Conservation (phyloP, 768 basidiomycete genomes). For the Mycena galopus region DNA sequence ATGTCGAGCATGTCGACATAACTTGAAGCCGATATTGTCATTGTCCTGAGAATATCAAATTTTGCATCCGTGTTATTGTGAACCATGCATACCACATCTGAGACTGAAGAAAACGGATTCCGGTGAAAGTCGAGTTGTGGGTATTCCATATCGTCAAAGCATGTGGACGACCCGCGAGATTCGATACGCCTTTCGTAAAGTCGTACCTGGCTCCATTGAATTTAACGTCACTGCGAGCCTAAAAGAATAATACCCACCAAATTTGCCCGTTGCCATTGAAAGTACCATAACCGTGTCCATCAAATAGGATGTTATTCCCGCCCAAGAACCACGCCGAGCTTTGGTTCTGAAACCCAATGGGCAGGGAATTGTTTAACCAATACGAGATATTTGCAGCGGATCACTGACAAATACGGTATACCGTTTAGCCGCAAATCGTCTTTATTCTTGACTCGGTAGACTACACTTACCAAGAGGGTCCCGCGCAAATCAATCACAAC, state of each 20-base stretch:
- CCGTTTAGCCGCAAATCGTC: background rate
- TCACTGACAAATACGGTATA: slow-evolving; percentile 33
- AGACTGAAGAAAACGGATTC: slow-evolving; percentile 55
- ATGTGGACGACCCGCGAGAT: slow-evolving; percentile 54
- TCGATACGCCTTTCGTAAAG: slow-evolving; percentile 51
- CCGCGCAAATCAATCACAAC: slow-evolving; percentile 50
- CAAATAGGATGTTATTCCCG: slow-evolving; percentile 46
- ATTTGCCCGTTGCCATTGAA: slow-evolving; percentile 58
- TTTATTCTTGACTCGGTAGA: background rate
- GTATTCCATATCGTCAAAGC: slow-evolving; percentile 52
- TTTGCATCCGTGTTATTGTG: background rate
- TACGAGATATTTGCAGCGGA: slow-evolving; percentile 53
- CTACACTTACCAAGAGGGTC: slow-evolving; percentile 49
- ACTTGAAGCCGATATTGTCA: slow-evolving; percentile 49
- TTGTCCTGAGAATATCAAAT: slow-evolving; percentile 39
- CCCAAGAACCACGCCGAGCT: slow-evolving; percentile 53
- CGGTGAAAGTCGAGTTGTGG: slow-evolving; percentile 50
- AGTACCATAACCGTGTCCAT: slow-evolving; percentile 51
- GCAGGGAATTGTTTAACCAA: slow-evolving; percentile 51
- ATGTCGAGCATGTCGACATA: slow-evolving; percentile 53
- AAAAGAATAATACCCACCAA: slow-evolving; percentile 43
- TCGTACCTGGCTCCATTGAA: slow-evolving; percentile 46
- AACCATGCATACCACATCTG: slow-evolving; percentile 49
- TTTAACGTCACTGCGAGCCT: background rate
- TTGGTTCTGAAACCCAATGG: slow-evolving; percentile 53